phyloP scores from a whole-genome alignment of 2,329 filamentous ascomycete genomes.

The Colletotrichum sidae region DNA sequence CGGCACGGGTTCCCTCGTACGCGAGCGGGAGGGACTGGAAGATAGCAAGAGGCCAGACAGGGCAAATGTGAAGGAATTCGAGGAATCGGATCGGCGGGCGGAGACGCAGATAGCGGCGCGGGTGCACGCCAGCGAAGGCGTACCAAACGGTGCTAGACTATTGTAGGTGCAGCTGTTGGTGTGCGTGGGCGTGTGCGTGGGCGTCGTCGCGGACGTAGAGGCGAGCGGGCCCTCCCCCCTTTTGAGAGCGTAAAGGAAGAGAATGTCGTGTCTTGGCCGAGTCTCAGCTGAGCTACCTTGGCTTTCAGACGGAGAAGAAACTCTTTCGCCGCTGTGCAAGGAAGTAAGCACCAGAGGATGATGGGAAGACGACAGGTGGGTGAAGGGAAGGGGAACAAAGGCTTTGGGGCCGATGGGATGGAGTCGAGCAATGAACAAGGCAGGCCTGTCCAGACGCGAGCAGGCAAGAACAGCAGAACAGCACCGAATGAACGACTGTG shows the following conservation, averaged over 20 bases:
- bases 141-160: too few species aligned
- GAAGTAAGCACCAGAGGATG: conserved; percentile 2
- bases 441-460: conserved; percentile 20
- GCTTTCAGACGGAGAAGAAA: conserved; percentile 32
- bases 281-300: conserved; percentile 16
- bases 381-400: conserved; percentile 25
- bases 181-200: conserved; percentile 3
- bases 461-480: conserved; percentile 2
- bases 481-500: too few species aligned
- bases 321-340: conserved; percentile 8
- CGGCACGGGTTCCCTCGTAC: conserved; percentile 10
- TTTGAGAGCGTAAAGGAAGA: conserved; percentile 12
- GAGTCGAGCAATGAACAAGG: neutral
- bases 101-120: conserved; percentile 16
- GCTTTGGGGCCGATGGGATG: conserved; percentile 14
- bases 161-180: neutral
- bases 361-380: conserved; percentile 11
- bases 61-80: conserved; percentile 1
- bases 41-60: conserved; percentile 2
- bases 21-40: conserved; percentile 2
- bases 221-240: conserved; percentile 12
- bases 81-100: conserved; percentile 30
- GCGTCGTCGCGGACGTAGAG: neutral
- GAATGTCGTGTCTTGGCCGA: conserved; percentile 27
- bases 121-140: neutral